Percentiles rank a stretch among this genome's conserved stretches.
These are phyloP conservation scores for Tricholoma bakamatsutake DNA, from an alignment of 768 basidiomycete genomes.

Conservation along the genomic window DNA sequence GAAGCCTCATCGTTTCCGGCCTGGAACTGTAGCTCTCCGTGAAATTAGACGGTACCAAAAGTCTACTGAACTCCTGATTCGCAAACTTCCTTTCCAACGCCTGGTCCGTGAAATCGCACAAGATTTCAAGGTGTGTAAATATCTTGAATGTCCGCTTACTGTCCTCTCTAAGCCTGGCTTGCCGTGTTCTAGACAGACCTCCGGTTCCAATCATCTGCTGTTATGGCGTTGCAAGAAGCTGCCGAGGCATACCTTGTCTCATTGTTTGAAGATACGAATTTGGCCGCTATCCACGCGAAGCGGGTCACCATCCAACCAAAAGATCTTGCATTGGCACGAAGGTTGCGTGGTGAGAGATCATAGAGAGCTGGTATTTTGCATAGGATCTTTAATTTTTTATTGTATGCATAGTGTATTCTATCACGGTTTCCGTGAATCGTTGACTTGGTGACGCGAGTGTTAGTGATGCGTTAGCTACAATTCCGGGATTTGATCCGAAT, in stretches of 20 bases:
- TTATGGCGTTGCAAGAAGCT: slow-evolving; percentile 18
- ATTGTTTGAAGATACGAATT: slow-evolving; percentile 16
- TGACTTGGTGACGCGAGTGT: too few species aligned
- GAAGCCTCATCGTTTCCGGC: slow-evolving; percentile 80
- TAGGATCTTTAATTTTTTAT: slow-evolving; percentile 3
- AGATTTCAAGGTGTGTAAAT: slow-evolving; percentile 12
- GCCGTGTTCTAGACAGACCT: slow-evolving; percentile 8
- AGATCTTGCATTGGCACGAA: slow-evolving; percentile 13
- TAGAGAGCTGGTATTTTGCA: slow-evolving; percentile 1
- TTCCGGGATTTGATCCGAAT: background rate
- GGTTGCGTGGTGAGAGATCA: slow-evolving; percentile 11
- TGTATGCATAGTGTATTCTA: slow-evolving; percentile 32
- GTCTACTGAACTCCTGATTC: slow-evolving; percentile 17
- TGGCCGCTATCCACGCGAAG: slow-evolving; percentile 17
- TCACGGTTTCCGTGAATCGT: slow-evolving; percentile 11
- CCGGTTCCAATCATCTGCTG: slow-evolving; percentile 14
- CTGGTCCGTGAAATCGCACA: slow-evolving; percentile 20
- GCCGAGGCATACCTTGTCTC: slow-evolving; percentile 17
- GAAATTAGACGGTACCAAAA: slow-evolving; percentile 20
- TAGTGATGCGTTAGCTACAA: too few species aligned
- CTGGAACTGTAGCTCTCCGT: slow-evolving; percentile 17
- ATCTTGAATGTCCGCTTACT: background rate
- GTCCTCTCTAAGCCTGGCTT: background rate
- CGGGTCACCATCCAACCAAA: slow-evolving; percentile 17
- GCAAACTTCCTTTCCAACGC: slow-evolving; percentile 17